phyloP scores from a whole-genome alignment of 176 grass and related monocot species.

The Saccharum officinarum region DNA sequence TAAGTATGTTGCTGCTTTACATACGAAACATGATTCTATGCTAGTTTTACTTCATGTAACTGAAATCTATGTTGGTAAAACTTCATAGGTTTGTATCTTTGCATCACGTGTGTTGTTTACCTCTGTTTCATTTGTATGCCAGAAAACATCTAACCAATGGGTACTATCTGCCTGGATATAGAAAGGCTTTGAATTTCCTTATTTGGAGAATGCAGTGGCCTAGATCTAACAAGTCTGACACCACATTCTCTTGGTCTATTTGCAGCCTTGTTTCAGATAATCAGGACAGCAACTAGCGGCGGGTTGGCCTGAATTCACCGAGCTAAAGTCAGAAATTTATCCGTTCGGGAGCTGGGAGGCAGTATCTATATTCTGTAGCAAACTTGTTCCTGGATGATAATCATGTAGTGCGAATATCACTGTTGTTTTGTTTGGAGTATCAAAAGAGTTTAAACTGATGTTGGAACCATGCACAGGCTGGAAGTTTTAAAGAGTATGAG shows the following conservation, averaged over 20 bases:
- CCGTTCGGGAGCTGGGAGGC: slow-evolving; percentile 22
- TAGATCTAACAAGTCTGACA: slow-evolving; percentile 18
- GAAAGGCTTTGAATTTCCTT: neutral
- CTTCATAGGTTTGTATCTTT: neutral
- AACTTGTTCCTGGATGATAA: slow-evolving; percentile 24
- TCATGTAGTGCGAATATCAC: slow-evolving; percentile 8
- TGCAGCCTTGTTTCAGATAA: slow-evolving; percentile 75
- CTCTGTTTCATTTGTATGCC: no score
- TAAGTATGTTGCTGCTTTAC: neutral
- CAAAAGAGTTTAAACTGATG: slow-evolving; percentile 6
- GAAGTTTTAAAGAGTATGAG: neutral
- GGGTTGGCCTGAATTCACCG: slow-evolving; percentile 37
- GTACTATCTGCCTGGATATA: no score
- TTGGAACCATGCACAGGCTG: slow-evolving; percentile 21
- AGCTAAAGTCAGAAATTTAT: slow-evolving; percentile 4
- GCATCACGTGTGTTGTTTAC: neutral
- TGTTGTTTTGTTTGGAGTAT: neutral
- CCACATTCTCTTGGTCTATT: neutral
- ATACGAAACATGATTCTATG: neutral
- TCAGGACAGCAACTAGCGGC: slow-evolving; percentile 48
- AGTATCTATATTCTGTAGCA: slow-evolving; percentile 24
- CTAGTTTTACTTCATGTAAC: neutral
- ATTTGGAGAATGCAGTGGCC: neutral
- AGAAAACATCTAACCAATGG: no score
- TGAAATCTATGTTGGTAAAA: neutral